A percentile compares a stretch with the other conserved stretches of the same genome.
Conservation (phyloP, 176 grass and related monocot species). For the Oryza brachyantha region DNA sequence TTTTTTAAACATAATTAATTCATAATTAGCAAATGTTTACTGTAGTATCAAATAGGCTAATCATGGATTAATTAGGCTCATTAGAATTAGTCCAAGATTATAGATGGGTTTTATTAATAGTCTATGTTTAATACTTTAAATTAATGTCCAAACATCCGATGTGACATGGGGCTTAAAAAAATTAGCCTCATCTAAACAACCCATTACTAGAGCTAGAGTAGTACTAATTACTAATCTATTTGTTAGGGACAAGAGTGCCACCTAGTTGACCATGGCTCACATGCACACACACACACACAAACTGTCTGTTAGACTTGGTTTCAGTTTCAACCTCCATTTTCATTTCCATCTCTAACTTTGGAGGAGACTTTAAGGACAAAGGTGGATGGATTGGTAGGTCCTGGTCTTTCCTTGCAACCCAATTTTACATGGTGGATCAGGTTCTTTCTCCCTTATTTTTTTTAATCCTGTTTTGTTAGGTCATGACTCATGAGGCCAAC, state of each 20-base stretch:
- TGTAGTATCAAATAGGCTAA: too few species aligned
- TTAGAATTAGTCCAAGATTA: too few species aligned
- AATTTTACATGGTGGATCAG: conserved; percentile 9
- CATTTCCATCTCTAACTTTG: background rate
- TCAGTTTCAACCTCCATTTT: background rate
- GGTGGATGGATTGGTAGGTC: conserved; percentile 7
- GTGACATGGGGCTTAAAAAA: too few species aligned
- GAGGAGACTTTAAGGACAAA: background rate
- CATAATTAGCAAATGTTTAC: too few species aligned
- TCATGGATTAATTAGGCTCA: too few species aligned
- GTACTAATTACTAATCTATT: background rate
- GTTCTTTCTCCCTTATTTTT: background rate
- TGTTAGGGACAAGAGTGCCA: background rate
- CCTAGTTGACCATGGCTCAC: background rate
- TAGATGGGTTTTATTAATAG: too few species aligned
- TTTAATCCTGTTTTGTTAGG: background rate
- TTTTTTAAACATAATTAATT: too few species aligned
- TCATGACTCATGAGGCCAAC: background rate
- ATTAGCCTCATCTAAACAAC: too few species aligned
- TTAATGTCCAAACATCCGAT: too few species aligned
- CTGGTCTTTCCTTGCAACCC: conserved; percentile 23
- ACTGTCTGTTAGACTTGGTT: background rate
- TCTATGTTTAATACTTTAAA: too few species aligned
- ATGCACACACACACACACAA: background rate
- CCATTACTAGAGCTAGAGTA: too few species aligned